A percentile compares a stretch with the other conserved stretches of the same genome.
Conservation (phyloP, 2,329 filamentous ascomycete species). For the Arthrobotrys entomopaga region DNA sequence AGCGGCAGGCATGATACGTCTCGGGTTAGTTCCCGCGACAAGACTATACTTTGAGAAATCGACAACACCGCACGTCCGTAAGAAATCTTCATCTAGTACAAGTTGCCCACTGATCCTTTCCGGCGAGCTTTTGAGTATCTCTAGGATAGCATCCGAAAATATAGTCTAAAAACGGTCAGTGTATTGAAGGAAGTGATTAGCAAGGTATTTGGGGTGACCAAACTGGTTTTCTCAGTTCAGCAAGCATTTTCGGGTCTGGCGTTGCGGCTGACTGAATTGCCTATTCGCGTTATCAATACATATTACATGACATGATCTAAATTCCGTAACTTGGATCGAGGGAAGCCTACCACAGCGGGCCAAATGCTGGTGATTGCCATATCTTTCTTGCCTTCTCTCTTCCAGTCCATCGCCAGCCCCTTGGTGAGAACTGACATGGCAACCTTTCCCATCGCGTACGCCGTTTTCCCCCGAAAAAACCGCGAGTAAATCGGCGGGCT, state of each 20-base stretch:
- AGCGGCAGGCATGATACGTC: conserved; percentile 79
- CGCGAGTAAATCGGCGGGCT: conserved; percentile 85
- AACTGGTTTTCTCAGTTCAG: conserved; percentile 73
- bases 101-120: conserved; percentile 71
- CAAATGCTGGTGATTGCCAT: conserved; percentile 86
- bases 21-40: conserved; percentile 71
- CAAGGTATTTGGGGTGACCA: conserved; percentile 39
- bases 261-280: conserved; percentile 81
- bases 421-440: conserved; percentile 84
- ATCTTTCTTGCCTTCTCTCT: conserved; percentile 70
- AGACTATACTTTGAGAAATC: conserved; percentile 80
- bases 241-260: conserved; percentile 61
- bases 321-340: neutral
- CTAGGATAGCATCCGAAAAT: conserved; percentile 82
- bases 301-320: no score
- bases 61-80: conserved; percentile 67
- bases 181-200: neutral
- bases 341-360: conserved; percentile 74
- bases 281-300: conserved; percentile 61
- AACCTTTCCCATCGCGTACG: conserved; percentile 82
- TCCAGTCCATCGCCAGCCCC: conserved; percentile 83
- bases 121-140: conserved; percentile 72
- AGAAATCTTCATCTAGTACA: neutral
- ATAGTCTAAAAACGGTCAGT: conserved; percentile 65
- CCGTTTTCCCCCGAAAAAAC: conserved; percentile 86